phyloP scores from a whole-genome alignment of 805 yeast species.

The Kazachstania taianensis region DNA sequence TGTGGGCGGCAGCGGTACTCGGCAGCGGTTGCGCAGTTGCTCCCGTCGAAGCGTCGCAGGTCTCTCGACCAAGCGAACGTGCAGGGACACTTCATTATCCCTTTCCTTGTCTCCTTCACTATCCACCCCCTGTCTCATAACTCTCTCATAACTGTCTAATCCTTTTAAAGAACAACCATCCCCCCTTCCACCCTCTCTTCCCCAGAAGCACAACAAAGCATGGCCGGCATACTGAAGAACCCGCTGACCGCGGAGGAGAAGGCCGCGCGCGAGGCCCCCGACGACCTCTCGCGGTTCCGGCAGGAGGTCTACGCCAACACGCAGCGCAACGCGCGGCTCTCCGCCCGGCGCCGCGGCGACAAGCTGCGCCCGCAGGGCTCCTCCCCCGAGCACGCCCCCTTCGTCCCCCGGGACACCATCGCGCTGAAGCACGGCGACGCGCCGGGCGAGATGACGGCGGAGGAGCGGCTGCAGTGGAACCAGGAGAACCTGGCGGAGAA shows the following conservation, averaged over 20 bases:
- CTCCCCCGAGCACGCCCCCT: background rate
- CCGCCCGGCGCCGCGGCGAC: slow-evolving; percentile 24
- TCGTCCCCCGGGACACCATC: slow-evolving; percentile 25
- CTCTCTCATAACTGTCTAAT: too few species aligned
- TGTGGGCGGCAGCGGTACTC: too few species aligned
- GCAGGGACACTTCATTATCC: too few species aligned
- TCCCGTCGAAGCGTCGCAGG: too few species aligned
- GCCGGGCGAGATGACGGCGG: slow-evolving; percentile 15
- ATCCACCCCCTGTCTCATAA: too few species aligned
- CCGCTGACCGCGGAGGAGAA: slow-evolving; percentile 26
- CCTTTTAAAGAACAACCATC: background rate
- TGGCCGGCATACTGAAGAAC: slow-evolving; percentile 48
- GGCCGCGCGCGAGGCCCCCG: slow-evolving; percentile 10
- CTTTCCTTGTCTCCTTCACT: too few species aligned
- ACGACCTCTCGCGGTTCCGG: slow-evolving; percentile 36
- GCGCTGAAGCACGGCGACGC: slow-evolving; percentile 22
- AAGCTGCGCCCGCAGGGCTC: too few species aligned
- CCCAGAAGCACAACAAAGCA: slow-evolving; percentile 3
- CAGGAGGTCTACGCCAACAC: slow-evolving; percentile 75
- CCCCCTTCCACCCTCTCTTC: background rate
- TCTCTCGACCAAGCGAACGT: too few species aligned
- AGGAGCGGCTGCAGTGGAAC: slow-evolving; percentile 68
- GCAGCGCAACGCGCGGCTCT: slow-evolving; percentile 53
- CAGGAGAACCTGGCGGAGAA: slow-evolving; percentile 59
- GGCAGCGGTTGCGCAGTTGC: too few species aligned